Evolutionary conservation across 495 filamentous ascomycete genomes (phyloP).

Genomic region (Penicillium coprophilum): DNA sequence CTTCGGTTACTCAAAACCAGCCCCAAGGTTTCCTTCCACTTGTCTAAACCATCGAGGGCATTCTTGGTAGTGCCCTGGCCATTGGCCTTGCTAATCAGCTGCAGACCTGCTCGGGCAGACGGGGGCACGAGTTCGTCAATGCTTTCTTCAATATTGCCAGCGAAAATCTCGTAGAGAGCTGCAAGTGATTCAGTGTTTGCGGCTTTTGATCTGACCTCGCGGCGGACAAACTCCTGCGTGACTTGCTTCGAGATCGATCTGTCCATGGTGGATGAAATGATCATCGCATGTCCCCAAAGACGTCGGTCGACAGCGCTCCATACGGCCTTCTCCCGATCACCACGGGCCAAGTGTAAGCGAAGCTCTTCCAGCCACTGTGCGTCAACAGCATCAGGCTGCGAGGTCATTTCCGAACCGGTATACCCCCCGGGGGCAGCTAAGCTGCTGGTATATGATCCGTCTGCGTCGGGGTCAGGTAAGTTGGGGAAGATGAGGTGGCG

Average conservation of each 20-base stretch:
- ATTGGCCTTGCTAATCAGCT: conserved; percentile 74
- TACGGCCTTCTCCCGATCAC: conserved; percentile 86
- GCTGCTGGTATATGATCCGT: conserved; percentile 22
- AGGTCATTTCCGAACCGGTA: conserved; percentile 26
- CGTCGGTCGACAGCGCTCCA: conserved; percentile 94
- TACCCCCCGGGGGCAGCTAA: conserved; percentile 32
- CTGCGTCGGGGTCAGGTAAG: conserved; percentile 39
- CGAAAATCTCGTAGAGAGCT: conserved; percentile 87
- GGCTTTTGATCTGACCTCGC: conserved; percentile 79
- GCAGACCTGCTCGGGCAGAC: conserved; percentile 86
- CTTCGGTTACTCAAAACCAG: conserved; percentile 86
- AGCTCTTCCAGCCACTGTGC: conserved; percentile 65
- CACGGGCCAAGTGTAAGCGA: conserved; percentile 67
- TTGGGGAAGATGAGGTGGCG: conserved; percentile 71
- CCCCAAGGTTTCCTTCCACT: conserved; percentile 88
- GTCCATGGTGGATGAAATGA: conserved; percentile 76
- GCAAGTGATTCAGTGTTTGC: conserved; percentile 81
- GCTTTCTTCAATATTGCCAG: conserved; percentile 90
- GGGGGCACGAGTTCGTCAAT: conserved; percentile 96
- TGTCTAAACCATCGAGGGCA: conserved; percentile 79
- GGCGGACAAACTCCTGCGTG: conserved; percentile 87
- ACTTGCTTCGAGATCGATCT: conserved; percentile 83
- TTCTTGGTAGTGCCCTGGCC: conserved; percentile 64
- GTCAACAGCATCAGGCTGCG: conserved; percentile 62
- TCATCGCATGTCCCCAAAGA: conserved; percentile 93